Evolutionary conservation across 1,284 basidiomycete species (phyloP).

Genomic region (Mycosarcoma maydis): DNA sequence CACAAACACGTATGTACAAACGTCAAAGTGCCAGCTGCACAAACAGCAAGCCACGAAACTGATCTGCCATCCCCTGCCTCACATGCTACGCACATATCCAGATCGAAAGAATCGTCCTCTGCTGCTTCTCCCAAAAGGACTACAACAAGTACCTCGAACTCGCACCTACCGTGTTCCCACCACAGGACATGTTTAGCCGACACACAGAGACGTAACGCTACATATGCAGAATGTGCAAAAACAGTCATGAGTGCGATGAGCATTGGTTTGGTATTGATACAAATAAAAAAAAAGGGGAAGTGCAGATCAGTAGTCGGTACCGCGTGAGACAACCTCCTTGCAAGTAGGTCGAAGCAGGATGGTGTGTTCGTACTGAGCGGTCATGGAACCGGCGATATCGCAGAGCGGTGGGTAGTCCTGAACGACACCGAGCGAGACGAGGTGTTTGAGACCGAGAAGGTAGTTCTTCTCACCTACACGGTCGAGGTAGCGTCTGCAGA

Average conservation of each 20-base stretch:
- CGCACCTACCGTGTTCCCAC: constrained; percentile 29
- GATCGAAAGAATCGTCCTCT: constrained; percentile 55
- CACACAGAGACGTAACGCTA: constrained; percentile 12
- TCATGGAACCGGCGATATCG: constrained; percentile 71
- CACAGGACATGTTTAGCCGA: constrained; percentile 26
- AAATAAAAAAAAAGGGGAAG: too few species aligned
- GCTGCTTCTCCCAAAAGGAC: constrained; percentile 55
- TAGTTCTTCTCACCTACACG: constrained; percentile 90
- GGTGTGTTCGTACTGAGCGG: constrained; percentile 66
- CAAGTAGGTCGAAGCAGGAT: constrained; percentile 63
- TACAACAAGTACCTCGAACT: constrained; percentile 31
- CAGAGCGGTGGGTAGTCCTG: constrained; percentile 93
- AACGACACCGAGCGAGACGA: constrained; percentile 88
- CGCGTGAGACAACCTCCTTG: constrained; percentile 87
- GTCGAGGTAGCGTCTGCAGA: constrained; percentile 90
- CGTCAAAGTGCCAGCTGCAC: too few species aligned
- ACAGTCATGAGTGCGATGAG: too few species aligned
- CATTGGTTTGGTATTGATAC: too few species aligned
- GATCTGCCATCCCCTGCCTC: not conserved
- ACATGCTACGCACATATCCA: not conserved
- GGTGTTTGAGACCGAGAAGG: constrained; percentile 84
- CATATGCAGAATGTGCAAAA: too few species aligned
- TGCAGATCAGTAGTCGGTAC: constrained; percentile 86
- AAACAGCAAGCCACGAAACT: too few species aligned
- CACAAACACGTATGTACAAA: constrained; percentile 20